These are phyloP conservation scores for Acanthamoeba healyi DNA, from an alignment of 208 protist species.

Conservation along the genomic window DNA sequence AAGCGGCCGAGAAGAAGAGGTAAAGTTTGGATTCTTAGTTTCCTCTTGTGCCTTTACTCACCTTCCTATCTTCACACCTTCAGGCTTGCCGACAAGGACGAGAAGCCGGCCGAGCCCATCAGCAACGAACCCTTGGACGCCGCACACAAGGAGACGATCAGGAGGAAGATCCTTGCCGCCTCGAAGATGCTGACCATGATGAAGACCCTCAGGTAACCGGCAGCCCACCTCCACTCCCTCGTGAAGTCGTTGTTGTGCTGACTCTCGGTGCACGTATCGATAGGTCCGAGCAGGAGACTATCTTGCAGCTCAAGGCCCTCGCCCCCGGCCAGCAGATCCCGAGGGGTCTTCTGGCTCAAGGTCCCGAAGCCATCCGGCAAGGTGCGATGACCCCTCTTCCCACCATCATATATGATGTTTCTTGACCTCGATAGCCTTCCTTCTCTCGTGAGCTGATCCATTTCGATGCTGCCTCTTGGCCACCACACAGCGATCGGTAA, in stretches of 20 bases:
- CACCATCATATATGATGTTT: not conserved
- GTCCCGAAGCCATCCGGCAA: constrained; percentile 85
- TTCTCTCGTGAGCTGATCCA: not conserved
- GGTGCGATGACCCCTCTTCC: constrained; percentile 40
- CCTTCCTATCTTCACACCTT: not conserved
- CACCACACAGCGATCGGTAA: constrained; percentile 85
- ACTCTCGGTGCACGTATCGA: not conserved
- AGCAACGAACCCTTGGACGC: constrained; percentile 21
- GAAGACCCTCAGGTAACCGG: constrained; percentile 63
- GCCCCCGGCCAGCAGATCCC: constrained; percentile 87
- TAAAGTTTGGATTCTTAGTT: not conserved
- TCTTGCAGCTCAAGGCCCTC: constrained; percentile 91
- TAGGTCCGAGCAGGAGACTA: constrained; percentile 87
- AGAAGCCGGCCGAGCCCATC: not conserved
- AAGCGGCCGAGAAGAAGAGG: constrained; percentile 73
- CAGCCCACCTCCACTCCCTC: not conserved
- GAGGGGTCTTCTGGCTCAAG: constrained; percentile 88
- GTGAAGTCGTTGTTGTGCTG: not conserved
- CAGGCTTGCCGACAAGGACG: constrained; percentile 35
- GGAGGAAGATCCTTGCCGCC: constrained; percentile 86
- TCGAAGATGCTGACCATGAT: constrained; percentile 45
- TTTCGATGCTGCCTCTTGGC: too few species aligned
- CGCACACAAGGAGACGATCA: constrained; percentile 85
- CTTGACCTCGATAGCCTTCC: not conserved
- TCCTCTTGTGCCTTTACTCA: not conserved